Base-by-base conservation (phyloP, 257 asterid genomes). In the Nicotiana paniculata region DNA sequence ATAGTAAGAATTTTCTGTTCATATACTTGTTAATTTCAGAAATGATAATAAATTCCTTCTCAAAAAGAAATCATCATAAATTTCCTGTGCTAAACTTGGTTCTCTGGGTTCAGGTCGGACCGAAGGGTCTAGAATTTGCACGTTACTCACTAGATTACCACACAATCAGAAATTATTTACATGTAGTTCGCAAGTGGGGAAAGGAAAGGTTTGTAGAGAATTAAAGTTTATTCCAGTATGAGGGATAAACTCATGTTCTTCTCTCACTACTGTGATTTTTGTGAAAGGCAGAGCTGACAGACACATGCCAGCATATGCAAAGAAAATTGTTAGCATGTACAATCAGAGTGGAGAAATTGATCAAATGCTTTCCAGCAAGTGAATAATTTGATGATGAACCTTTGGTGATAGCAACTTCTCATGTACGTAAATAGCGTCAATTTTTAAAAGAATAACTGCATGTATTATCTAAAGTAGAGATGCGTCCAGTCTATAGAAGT, bases 81-180 rank as follows among this genome's bases (percentile, higher is more conserved):
- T 30, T 81, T 55, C 18, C 39, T 65, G 58, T 79, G 62, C 77
- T 65, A 81, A 69, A 30, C 78, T 63, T 83, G 51, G n/a, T 48
- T 82, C 77, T 85, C 82, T 72, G 76, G 58, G 66, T 83, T 80
- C 86, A 96, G 98, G 86, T 96, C 81, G 99, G 97, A 65, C 99
- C 97, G 1, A 96, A 96, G 91, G 99, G 98, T 82, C 92, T 96
- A 61, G 98, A 96, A 86, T 96, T 96, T 75, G 99, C 99, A 15
- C 97, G 97, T 67, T 96, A 96, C 81, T 96, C 99, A 69, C 85
- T 94, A 86, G 99, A 96, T 85, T 94, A 96, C 89, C 98, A 96
- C 90, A 92, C 98, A 67, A 94, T 96, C 87, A 90, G 99, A 81
- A 96, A 96, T 83, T 94, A 96, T 88, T 90, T 96, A 63, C 82